Base-by-base conservation (phyloP, 2,329 filamentous ascomycete genomes). In the Microcera coccophila region DNA sequence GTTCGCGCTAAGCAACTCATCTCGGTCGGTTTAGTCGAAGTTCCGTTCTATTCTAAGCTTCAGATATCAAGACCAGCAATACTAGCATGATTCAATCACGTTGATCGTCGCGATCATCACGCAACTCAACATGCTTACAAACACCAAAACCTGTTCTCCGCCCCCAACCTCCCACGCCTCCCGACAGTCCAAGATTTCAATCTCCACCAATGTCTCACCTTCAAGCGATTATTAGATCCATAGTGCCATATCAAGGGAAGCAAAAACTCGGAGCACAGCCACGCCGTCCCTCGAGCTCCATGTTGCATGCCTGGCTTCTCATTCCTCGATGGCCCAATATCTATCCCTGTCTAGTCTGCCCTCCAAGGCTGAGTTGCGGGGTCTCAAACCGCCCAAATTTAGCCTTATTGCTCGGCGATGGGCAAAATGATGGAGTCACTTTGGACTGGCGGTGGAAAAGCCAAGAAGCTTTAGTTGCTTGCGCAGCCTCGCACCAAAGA, bases 291-390 rank as follows among this genome's bases (percentile, higher is more conserved):
- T 26, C 7, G 7, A 7, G 22, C 22, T 26, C 22, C 22, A 26
- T 26, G 7, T 26, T 12, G 22, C 7, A 7, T 26, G 22, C 22
- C 12, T 12, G 22, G 22, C 22, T 12, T 7, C 22, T 26, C 22
- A 26, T 26, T 26, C 22, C 22, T 26, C 22, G 7, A 26, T 26
- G 12, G 22, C 22, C 12, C 22, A 7, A 26, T 12, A 26, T 26
- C 34, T 16, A 11, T 36, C 15, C 34, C 35, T 5, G 5, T 19
- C 28, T 21, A 31, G 22, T 21, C 38, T 18, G 33, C 22, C 42
- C 46, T 41, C 40, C 51, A 58, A 50, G 54, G 48, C 49, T 57
- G 49, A 55, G 47, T 44, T 49, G 48, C 46, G 38, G 44, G 48
- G 48, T 39, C 26, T 32, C 34, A 22, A 18, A 12, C 33, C 33